Evolutionary conservation across 495 filamentous ascomycete species (phyloP).

Genomic region (Aspergillus panamensis): DNA sequence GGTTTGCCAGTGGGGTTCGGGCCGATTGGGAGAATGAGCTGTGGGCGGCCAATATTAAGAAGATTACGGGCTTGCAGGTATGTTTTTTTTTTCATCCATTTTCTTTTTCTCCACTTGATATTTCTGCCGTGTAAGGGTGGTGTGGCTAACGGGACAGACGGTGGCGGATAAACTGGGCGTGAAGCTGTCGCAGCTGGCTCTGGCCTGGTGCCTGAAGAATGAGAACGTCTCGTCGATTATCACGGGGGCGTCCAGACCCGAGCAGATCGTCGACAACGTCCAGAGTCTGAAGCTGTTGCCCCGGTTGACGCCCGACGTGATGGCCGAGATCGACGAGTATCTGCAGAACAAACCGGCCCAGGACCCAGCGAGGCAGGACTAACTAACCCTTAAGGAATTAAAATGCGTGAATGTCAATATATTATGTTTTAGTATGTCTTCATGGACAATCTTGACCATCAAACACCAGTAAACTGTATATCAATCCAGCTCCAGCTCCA

Average conservation of each 20-base stretch:
- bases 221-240: slow-evolving; percentile 70
- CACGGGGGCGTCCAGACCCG: slow-evolving; percentile 68
- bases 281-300: slow-evolving; percentile 57
- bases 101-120: neutral
- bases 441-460: too few species aligned
- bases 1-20: slow-evolving; percentile 31
- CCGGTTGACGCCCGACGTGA: slow-evolving; percentile 61
- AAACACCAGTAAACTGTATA: too few species aligned
- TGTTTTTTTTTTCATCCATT: neutral
- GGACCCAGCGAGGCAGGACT: slow-evolving; percentile 25
- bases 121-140: neutral
- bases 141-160: slow-evolving; percentile 32
- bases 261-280: slow-evolving; percentile 72
- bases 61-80: slow-evolving; percentile 26
- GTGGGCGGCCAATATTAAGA: slow-evolving; percentile 30
- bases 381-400: too few species aligned
- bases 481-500: neutral
- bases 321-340: slow-evolving; percentile 66
- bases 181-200: slow-evolving; percentile 61
- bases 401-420: too few species aligned
- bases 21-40: slow-evolving; percentile 29
- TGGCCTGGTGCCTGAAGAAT: slow-evolving; percentile 81
- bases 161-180: slow-evolving; percentile 66
- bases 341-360: slow-evolving; percentile 59
- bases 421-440: too few species aligned